Conservation (phyloP, 257 asterid species). For the Fraxinus anomala region DNA sequence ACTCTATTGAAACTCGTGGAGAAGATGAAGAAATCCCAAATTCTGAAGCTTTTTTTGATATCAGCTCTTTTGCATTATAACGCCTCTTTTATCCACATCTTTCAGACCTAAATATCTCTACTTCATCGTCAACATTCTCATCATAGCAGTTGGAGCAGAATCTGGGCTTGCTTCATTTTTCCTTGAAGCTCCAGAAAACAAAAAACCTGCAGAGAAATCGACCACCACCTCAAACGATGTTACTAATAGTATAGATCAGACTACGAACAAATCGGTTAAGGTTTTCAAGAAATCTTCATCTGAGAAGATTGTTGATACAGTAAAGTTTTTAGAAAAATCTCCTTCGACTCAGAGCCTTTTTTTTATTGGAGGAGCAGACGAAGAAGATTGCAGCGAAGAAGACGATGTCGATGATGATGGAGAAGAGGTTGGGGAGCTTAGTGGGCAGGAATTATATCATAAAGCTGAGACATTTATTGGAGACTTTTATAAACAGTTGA, state of each 20-base stretch:
- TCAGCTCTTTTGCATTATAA: conserved; percentile 41
- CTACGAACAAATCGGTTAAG: conserved; percentile 7
- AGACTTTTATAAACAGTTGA: conserved; percentile 59
- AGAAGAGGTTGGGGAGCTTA: conserved; percentile 32
- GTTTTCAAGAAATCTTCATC: conserved; percentile 26
- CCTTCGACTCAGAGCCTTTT: conserved; percentile 46
- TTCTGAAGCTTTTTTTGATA: conserved; percentile 39
- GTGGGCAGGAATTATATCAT: conserved; percentile 50
- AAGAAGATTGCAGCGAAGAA: conserved; percentile 17
- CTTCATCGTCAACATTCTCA: conserved; percentile 54
- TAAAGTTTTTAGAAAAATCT: conserved; percentile 23
- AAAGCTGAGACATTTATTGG: conserved; percentile 72
- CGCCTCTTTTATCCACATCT: conserved; percentile 56
- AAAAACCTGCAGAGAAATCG: conserved; percentile 11
- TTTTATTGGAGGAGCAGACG: conserved; percentile 38
- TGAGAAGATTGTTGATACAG: conserved; percentile 27
- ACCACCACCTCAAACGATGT: neutral
- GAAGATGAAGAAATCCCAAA: conserved; percentile 34
- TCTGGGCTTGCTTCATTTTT: conserved; percentile 64
- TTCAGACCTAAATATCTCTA: conserved; percentile 49
- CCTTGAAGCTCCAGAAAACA: conserved; percentile 29
- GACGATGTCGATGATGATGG: conserved; percentile 26
- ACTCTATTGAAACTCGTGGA: conserved; percentile 20
- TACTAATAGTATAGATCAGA: neutral
- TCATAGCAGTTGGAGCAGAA: conserved; percentile 56